Evolutionary conservation across 805 yeast species (phyloP).

Genomic region (Spathaspora sp.): DNA sequence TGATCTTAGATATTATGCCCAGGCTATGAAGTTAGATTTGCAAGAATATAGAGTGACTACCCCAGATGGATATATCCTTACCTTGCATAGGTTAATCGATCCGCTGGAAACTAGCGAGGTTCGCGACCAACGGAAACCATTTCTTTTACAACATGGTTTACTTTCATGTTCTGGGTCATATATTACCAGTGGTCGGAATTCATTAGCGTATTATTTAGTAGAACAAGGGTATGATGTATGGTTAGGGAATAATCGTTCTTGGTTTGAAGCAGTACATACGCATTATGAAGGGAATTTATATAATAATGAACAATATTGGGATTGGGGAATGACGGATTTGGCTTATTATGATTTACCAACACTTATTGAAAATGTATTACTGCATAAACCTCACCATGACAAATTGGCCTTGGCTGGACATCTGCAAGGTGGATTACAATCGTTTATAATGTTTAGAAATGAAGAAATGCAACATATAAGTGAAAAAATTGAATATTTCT

Average conservation of each 20-base stretch:
- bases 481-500: conserved; percentile 58
- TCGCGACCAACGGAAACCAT: conserved; percentile 48
- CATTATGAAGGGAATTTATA: conserved; percentile 29
- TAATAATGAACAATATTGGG: conserved; percentile 66
- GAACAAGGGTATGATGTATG: conserved; percentile 76
- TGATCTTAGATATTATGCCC: conserved; percentile 66
- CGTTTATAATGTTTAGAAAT: conserved; percentile 62
- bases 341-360: conserved; percentile 75
- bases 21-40: conserved; percentile 55
- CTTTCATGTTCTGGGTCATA: conserved; percentile 85
- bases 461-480: conserved; percentile 33
- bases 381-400: conserved; percentile 32
- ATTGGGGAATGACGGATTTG: conserved; percentile 88
- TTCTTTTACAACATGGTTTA: conserved; percentile 80
- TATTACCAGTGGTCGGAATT: conserved; percentile 76
- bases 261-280: conserved; percentile 68
- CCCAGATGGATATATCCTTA: conserved; percentile 74
- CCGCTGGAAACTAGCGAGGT: conserved; percentile 34
- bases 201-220: conserved; percentile 59
- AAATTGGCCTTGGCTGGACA: conserved; percentile 72
- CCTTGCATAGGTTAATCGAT: conserved; percentile 58
- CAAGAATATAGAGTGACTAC: conserved; percentile 62
- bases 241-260: conserved; percentile 90
- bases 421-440: conserved; percentile 92
- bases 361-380: conserved; percentile 58